These are phyloP conservation scores for Rhytidhysteron rufulum DNA, from an alignment of 2,329 filamentous ascomycete species.

Conservation along the genomic window DNA sequence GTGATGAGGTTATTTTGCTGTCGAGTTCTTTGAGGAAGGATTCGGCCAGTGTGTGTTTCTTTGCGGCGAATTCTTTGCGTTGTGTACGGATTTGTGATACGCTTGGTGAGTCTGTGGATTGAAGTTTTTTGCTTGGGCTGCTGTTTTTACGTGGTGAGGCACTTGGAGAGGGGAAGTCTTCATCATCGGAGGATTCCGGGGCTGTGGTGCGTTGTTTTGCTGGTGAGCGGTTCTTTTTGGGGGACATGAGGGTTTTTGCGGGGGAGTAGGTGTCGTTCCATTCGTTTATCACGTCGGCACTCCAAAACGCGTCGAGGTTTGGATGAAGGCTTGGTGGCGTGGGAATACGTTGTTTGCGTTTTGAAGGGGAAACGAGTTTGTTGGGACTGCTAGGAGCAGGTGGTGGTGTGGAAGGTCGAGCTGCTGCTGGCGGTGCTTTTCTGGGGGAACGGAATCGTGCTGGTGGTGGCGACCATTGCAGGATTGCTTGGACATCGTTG, in stretches of 20 bases:
- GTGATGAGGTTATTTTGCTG: constrained; percentile 56
- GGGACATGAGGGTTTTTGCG: constrained; percentile 29
- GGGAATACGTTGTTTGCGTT: constrained; percentile 28
- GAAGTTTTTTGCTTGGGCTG: constrained; percentile 11
- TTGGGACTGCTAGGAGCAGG: constrained; percentile 21
- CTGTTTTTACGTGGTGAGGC: constrained; percentile 20
- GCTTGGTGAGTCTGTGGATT: constrained; percentile 8
- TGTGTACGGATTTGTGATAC: constrained; percentile 24
- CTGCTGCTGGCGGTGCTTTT: constrained; percentile 24
- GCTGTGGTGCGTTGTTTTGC: not conserved
- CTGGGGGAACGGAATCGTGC: constrained; percentile 30
- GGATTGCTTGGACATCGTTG: constrained; percentile 19
- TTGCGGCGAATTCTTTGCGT: constrained; percentile 56
- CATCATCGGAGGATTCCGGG: constrained; percentile 5
- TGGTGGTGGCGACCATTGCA: constrained; percentile 29
- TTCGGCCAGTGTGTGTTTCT: constrained; percentile 61
- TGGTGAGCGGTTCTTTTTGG: constrained; percentile 17
- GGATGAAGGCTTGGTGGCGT: constrained; percentile 25
- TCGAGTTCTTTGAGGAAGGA: constrained; percentile 69
- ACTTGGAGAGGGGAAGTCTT: constrained; percentile 13
- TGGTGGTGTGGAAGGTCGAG: constrained; percentile 29
- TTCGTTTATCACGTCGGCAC: constrained; percentile 30
- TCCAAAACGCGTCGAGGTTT: constrained; percentile 38
- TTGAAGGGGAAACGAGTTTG: constrained; percentile 35
- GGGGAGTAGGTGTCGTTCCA: constrained; percentile 36